These are phyloP conservation scores for Elsinoe perseae DNA, from an alignment of 2,329 filamentous ascomycete genomes.

Conservation along the genomic window DNA sequence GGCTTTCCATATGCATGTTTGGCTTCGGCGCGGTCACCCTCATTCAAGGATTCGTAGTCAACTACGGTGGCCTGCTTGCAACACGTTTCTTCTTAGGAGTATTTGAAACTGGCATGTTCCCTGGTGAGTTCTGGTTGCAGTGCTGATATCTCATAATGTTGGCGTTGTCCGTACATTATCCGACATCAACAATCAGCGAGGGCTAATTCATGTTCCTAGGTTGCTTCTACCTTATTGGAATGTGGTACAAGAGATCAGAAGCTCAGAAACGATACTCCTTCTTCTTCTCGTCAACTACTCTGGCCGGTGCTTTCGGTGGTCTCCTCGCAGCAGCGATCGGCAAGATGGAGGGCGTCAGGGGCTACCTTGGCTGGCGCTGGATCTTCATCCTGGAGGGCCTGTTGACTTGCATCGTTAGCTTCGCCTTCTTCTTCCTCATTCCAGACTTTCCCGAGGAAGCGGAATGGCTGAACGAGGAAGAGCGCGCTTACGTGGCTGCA, in stretches of 20 bases:
- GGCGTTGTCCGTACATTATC: no score
- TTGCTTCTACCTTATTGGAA: constrained; percentile 36
- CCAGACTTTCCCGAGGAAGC: constrained; percentile 45
- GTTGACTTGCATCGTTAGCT: constrained; percentile 38
- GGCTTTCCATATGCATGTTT: constrained; percentile 65
- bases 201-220: constrained; percentile 57
- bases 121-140: no score
- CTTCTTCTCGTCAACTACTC: constrained; percentile 78
- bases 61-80: constrained; percentile 66
- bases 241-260: constrained; percentile 84
- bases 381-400: constrained; percentile 65
- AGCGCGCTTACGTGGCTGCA: constrained; percentile 40
- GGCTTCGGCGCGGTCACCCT: constrained; percentile 69
- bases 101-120: constrained; percentile 51
- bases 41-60: constrained; percentile 68
- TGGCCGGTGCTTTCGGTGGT: constrained; percentile 79
- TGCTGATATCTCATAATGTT: no score
- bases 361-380: constrained; percentile 71
- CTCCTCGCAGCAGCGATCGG: constrained; percentile 79
- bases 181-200: no score
- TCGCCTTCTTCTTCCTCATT: constrained; percentile 42
- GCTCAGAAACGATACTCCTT: constrained; percentile 88
- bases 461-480: constrained; percentile 41
- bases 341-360: constrained; percentile 67
- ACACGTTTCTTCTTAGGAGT: constrained; percentile 77